Evolutionary conservation across 1,284 basidiomycete genomes (phyloP), one percentile per base, ranked within the genome.

Genomic region (Sphagnurus paluster): DNA sequence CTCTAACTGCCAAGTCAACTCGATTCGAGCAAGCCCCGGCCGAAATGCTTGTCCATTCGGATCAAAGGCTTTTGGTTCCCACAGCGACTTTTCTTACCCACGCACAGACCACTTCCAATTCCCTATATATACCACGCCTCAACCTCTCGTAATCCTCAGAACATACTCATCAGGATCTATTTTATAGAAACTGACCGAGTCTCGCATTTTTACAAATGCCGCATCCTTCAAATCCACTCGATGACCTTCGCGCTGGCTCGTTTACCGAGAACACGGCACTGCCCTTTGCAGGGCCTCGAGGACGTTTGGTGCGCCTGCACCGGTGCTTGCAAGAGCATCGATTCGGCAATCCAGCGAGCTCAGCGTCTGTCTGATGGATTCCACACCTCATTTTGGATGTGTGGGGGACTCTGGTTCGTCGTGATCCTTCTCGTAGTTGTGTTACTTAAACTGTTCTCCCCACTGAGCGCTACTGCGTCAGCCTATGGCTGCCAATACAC

Each of bases 121-220:
- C 2, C 1, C 7, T 74, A 76, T 78, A 79, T 64, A 77, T 63
- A 7, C 50, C 53, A 21, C 7, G 30, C 9, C 1, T 50, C 38
- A 19, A 45, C 50, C 43, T 48, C 23, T 1, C 24, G 49, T 62
- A 63, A 71, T 74, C 77, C 59, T 71, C 51, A 82, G 84, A 87
- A 86, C 84, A 87, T 87, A 87, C 84, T 87, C 84, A 68, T 69
- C 70, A 86, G 84, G 84, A 87, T 88, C 84, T 88, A 67, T 88
- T 87, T 77, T 82, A 87, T 83, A 87, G 84, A 80, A 83, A 84
- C 84, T 87, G 83, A 87, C 84, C 84, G 82, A 84, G 82, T 87
- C 82, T 84, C 80, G 84, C 84, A 86, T 85, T 82, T 86, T 84
- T 85, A 85, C 75, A 77, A 81, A 82, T 86, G 84, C 83, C 84